phyloP scores from a whole-genome alignment of 2,329 filamentous ascomycete species.

The Exophiala sideris region DNA sequence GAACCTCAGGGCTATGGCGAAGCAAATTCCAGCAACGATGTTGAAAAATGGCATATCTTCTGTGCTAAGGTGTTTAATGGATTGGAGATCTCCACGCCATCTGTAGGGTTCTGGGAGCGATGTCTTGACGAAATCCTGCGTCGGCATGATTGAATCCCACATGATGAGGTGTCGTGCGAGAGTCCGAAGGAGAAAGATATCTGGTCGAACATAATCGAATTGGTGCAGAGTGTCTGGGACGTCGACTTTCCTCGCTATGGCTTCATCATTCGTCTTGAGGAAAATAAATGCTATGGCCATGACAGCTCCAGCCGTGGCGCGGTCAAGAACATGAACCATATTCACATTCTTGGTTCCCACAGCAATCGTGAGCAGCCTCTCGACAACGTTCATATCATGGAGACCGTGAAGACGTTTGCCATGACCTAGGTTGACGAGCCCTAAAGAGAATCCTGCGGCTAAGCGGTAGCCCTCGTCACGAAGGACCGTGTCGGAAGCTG shows the following conservation, averaged over 20 bases:
- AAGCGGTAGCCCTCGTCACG: conserved; percentile 95
- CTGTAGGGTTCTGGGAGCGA: conserved; percentile 72
- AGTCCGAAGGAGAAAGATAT: conserved; percentile 85
- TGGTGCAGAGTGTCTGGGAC: conserved; percentile 85
- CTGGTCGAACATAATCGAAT: conserved; percentile 92
- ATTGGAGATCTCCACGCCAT: conserved; percentile 57
- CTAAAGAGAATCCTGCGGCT: conserved; percentile 87
- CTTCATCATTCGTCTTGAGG: conserved; percentile 90
- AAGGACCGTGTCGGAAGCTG: conserved; percentile 67
- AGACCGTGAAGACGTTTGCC: conserved; percentile 83
- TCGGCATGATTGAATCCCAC: conserved; percentile 78
- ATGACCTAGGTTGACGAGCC: conserved; percentile 90
- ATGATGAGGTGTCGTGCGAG: conserved; percentile 87
- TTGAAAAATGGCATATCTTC: conserved; percentile 90
- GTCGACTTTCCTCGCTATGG: conserved; percentile 86
- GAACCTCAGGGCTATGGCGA: conserved; percentile 63
- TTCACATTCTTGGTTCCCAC: conserved; percentile 88
- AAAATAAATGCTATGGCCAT: conserved; percentile 88
- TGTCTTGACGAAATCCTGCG: conserved; percentile 68
- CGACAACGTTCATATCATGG: conserved; percentile 89
- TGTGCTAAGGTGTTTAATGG: conserved; percentile 64
- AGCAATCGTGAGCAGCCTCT: conserved; percentile 79
- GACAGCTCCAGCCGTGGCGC: conserved; percentile 88
- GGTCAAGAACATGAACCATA: conserved; percentile 86
- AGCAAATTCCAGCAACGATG: conserved; percentile 84